phyloP scores from a whole-genome alignment of 2,329 filamentous ascomycete species.

The Ophiocordyceps robertsii region DNA sequence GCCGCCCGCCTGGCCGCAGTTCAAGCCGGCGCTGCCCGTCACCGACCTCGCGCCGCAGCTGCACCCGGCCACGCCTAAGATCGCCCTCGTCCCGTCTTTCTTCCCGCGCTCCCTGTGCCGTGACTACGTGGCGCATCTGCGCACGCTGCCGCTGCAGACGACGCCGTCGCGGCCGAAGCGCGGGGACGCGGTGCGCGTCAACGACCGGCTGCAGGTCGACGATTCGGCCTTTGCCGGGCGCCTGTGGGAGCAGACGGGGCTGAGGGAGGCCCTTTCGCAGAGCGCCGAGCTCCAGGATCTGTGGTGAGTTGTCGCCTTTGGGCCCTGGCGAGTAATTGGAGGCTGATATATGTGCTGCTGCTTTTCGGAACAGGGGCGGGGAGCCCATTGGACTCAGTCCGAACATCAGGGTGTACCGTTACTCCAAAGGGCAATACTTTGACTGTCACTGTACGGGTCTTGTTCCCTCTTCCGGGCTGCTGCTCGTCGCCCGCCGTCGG shows the following conservation, averaged over 20 bases:
- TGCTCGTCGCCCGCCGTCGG: background rate
- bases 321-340: background rate
- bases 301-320: conserved; percentile 26
- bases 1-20: conserved; percentile 51
- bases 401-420: conserved; percentile 83
- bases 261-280: conserved; percentile 46
- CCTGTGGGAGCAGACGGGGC: conserved; percentile 65
- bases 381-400: conserved; percentile 73
- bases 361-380: conserved; percentile 52
- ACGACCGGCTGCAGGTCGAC: conserved; percentile 76
- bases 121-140: conserved; percentile 61
- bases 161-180: conserved; percentile 68
- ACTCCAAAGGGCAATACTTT: conserved; percentile 78
- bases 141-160: conserved; percentile 55
- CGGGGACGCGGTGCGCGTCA: conserved; percentile 71
- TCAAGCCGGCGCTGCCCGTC: conserved; percentile 55
- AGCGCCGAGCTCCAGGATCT: conserved; percentile 22
- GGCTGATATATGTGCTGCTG: background rate
- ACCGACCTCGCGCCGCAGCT: conserved; percentile 47
- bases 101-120: conserved; percentile 65
- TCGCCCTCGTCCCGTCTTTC: conserved; percentile 60
- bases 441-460: conserved; percentile 67
- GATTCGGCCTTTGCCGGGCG: conserved; percentile 61
- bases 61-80: conserved; percentile 40
- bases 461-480: background rate